These are phyloP conservation scores for Starmerella vaccinii DNA, from an alignment of 805 yeast species.

Conservation along the genomic window DNA sequence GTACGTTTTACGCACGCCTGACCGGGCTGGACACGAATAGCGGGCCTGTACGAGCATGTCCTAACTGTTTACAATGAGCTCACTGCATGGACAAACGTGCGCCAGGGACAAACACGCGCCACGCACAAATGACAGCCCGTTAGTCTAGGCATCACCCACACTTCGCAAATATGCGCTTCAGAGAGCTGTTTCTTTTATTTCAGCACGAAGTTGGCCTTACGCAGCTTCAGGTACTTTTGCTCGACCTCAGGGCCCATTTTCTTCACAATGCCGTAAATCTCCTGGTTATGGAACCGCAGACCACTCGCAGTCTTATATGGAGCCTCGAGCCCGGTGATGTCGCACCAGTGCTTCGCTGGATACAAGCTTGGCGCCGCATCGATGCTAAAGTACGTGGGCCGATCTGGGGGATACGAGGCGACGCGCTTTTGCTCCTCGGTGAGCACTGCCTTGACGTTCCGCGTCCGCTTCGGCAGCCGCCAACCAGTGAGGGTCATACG, in stretches of 20 bases:
- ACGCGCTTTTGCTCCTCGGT: slow-evolving; percentile 70
- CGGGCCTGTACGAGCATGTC: too few species aligned
- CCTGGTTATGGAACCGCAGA: slow-evolving; percentile 69
- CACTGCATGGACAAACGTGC: too few species aligned
- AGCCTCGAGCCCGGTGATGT: slow-evolving; percentile 80
- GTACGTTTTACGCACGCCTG: too few species aligned
- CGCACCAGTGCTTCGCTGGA: slow-evolving; percentile 81
- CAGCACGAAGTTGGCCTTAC: slow-evolving; percentile 81
- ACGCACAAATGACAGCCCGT: too few species aligned
- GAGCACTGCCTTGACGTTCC: slow-evolving; percentile 60
- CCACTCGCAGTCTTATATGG: slow-evolving; percentile 65
- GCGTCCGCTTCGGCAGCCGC: slow-evolving; percentile 52
- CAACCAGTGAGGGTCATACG: slow-evolving; percentile 33
- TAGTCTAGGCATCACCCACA: too few species aligned
- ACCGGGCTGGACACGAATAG: too few species aligned
- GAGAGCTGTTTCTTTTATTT: too few species aligned
- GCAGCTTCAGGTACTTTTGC: slow-evolving; percentile 76
- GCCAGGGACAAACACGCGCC: too few species aligned
- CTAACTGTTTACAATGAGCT: too few species aligned
- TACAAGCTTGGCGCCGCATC: slow-evolving; percentile 79
- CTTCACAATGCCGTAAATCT: slow-evolving; percentile 64
- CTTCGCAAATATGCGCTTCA: too few species aligned
- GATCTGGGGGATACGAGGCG: slow-evolving; percentile 33
- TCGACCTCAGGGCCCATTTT: slow-evolving; percentile 84
- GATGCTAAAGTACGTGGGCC: slow-evolving; percentile 57